Percentiles rank a stretch among this genome's conserved stretches.
These are phyloP conservation scores for Marchantia paleacea DNA, from an alignment of 225 moss, liverwort and hornwort species.

Conservation along the genomic window DNA sequence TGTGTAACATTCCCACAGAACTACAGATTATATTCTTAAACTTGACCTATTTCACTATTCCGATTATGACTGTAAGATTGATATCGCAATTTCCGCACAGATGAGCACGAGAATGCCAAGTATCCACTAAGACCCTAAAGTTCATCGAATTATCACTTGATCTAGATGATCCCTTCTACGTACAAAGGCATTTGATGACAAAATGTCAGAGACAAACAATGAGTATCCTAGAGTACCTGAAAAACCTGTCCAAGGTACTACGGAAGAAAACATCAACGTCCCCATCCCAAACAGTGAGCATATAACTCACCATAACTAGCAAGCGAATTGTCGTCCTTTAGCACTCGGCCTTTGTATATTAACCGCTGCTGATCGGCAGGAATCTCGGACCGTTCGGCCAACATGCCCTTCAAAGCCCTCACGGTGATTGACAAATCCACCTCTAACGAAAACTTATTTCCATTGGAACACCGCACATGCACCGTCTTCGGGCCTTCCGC, in stretches of 20 bases:
- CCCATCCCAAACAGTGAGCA: neutral
- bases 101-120: neutral
- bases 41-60: neutral
- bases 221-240: neutral
- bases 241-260: neutral
- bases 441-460: constrained; percentile 92
- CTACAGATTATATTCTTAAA: neutral
- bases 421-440: constrained; percentile 77
- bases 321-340: constrained; percentile 83
- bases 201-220: constrained; percentile 11
- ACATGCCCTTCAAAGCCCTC: constrained; percentile 55
- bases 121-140: neutral
- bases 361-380: constrained; percentile 95
- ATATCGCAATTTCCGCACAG: neutral
- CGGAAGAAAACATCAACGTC: neutral
- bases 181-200: neutral
- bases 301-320: constrained; percentile 72
- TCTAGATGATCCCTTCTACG: constrained; percentile 12
- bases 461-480: constrained; percentile 84
- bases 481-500: constrained; percentile 53
- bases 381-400: constrained; percentile 89
- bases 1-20: neutral
- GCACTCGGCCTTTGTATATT: constrained; percentile 94
- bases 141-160: constrained; percentile 14
- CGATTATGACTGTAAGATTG: neutral